Evolutionary conservation across 148 eudicot species (phyloP), one percentile per base, ranked within the genome.

Genomic region (Diospyros lotus): DNA sequence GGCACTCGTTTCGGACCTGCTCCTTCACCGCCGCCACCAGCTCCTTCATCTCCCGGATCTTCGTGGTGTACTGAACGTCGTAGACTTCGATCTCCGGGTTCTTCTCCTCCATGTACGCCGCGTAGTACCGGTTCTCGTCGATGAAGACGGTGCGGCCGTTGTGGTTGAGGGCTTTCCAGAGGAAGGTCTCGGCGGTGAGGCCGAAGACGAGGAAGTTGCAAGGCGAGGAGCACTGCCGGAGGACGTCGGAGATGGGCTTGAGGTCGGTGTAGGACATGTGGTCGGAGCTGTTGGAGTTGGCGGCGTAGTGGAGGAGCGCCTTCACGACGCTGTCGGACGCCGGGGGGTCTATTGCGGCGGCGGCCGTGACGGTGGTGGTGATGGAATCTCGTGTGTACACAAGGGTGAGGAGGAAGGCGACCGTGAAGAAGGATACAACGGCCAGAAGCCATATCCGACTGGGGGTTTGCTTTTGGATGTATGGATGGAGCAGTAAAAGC

Each of bases 171-270:
- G 97, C 83, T 61, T 80, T 81, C 97, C 97, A 91, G 43, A 91
- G 89, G 12, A 89, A 87, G 44, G 89, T 86, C 59, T 91, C 97
- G 28, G 74, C 87, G 28, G 97, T 89, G n/a, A 91, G 78, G 54
- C 97, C 97, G 71, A 91, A 91, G 14, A 91, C 78, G 0, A 91
- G 83, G 72, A 91, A 82, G n/a, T 89, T 91, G 65, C 97, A 91
- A 1, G 92, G 97, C 6, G 87, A 28, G 0, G 82, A 59, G 73
- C 97, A 91, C 71, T 85, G 84, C 18, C 81, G 78, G 54, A 89
- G 76, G 43, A 74, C 80, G 50, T 92, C 97, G 8, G 89, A 51
- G 39, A 92, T 81, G 12, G 77, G 86, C 64, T 89, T 86, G 43
- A 85, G 77, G 68, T 92, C 94, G 4, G 90, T 50, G 59, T 81